phyloP scores from a whole-genome alignment of 2,329 filamentous ascomycete species.

The Sarocladiaceae sp. region DNA sequence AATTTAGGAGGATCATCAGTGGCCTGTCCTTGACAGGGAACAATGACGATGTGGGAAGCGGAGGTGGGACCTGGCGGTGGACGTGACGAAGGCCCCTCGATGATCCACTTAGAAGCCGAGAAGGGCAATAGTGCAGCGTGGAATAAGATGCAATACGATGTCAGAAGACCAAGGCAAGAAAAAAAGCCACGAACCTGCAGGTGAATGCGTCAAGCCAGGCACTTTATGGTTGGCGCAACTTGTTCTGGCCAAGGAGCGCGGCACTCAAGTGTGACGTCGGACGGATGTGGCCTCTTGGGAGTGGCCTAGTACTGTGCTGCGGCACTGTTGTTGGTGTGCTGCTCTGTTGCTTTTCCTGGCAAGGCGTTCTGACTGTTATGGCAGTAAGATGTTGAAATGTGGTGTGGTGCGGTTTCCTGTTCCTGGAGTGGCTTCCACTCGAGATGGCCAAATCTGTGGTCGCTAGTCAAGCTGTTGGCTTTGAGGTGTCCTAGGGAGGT shows the following conservation, averaged over 20 bases:
- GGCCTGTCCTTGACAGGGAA: constrained; percentile 6
- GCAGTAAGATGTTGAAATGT: too few relatives aligned
- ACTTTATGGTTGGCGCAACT: background rate
- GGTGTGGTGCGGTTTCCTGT: too few relatives aligned
- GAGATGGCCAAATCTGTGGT: too few relatives aligned
- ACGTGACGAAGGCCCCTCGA: background rate
- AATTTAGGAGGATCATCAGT: constrained; percentile 7
- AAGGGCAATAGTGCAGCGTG: background rate
- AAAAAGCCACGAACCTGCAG: background rate
- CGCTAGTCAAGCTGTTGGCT: too few relatives aligned
- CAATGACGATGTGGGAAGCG: constrained; percentile 9
- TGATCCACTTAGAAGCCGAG: constrained; percentile 2
- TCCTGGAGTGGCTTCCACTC: too few relatives aligned
- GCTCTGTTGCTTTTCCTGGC: background rate
- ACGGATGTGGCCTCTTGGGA: background rate
- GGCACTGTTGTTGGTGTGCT: background rate
- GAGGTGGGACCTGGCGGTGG: constrained; percentile 5
- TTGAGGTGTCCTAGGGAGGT: too few relatives aligned
- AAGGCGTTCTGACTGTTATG: too few relatives aligned
- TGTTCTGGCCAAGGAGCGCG: background rate
- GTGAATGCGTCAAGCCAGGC: background rate
- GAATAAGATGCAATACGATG: background rate
- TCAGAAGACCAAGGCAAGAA: constrained; percentile 2
- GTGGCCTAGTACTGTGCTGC: background rate
- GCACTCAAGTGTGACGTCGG: constrained; percentile 1